Conservation (phyloP, 2,329 filamentous ascomycete genomes). For the Verticillium alfalfae region DNA sequence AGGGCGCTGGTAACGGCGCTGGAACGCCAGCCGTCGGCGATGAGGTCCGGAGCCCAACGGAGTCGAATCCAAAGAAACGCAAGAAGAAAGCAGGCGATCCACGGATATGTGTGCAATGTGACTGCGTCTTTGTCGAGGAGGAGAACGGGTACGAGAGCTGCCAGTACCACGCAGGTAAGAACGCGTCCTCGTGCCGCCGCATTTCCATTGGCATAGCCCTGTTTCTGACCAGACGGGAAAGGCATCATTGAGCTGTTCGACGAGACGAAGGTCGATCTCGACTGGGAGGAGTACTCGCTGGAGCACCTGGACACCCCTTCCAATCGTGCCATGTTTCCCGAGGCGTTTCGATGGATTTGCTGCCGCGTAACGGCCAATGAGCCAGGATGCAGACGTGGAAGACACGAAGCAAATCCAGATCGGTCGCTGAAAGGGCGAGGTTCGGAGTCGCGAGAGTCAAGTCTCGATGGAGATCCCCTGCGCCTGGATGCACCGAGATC, state of each 20-base stretch:
- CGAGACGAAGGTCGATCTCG: constrained; percentile 5
- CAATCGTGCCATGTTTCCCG: constrained; percentile 7
- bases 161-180: constrained; percentile 11
- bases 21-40: not conserved
- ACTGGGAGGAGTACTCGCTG: constrained; percentile 2
- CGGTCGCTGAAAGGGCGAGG: constrained; percentile 9
- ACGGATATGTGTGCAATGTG: constrained; percentile 11
- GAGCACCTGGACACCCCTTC: constrained; percentile 10
- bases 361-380: constrained; percentile 4
- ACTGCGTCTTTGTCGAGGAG: constrained; percentile 10
- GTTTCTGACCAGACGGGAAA: constrained; percentile 1
- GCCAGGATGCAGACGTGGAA: constrained; percentile 7
- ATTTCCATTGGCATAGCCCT: not conserved
- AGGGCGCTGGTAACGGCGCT: not conserved
- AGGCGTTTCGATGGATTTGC: constrained; percentile 12
- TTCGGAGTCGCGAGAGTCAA: constrained; percentile 6
- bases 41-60: not conserved
- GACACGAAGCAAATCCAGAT: constrained; percentile 11
- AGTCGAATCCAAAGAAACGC: constrained; percentile 4
- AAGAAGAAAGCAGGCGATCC: constrained; percentile 7
- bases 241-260: constrained; percentile 10
- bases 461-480: constrained; percentile 1
- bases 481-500: not conserved
- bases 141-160: constrained; percentile 9
- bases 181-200: not conserved